Evolutionary conservation across 108 stramenopile genomes (phyloP), one percentile per base, ranked within the genome.

Genomic region (Seminavis robusta): DNA sequence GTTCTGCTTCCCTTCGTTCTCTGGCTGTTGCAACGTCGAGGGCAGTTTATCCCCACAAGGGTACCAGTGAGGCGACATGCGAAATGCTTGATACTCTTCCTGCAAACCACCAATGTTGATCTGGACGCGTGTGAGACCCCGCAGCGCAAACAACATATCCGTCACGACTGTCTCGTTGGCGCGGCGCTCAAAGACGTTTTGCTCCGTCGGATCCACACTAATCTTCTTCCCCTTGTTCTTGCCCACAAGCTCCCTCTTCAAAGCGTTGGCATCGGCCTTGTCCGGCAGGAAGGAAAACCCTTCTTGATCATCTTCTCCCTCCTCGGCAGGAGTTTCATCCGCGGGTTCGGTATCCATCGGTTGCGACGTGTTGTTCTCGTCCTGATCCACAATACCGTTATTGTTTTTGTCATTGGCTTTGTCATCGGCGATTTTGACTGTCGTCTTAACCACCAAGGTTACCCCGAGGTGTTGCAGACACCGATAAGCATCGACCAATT

Each of bases 91-190:
- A n/a, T n/a, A n/a, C n/a, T n/a, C n/a, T n/a, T n/a, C n/a, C n/a
- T n/a, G n/a, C n/a, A n/a, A n/a, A n/a, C n/a, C n/a, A n/a, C n/a
- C n/a, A n/a, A n/a, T n/a, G n/a, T n/a, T 59, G 27, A 37, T 38
- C 17, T 47, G 77, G 63, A 42, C 48, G 30, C 50, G 58, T 55
- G 31, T 57, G 33, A 71, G 37, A 7, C 73, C 57, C 30, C 55
- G 41, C 16, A 75, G 57, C 15, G 73, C 70, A 47, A 58, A 51
- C 69, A 73, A 72, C 49, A 72, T 74, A 34, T 79, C 65, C 17
- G 55, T 72, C 3, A 59, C 63, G 4, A 76, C 73, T 24, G 61
- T 53, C 33, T 80, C 69, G 42, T 80, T 73, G 1, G 68, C 56
- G 40, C 71, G 62, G 11, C 76, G 69, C 21, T 63, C 57, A 17